Evolutionary conservation across 495 filamentous ascomycete genomes (phyloP).

Genomic region (Friedmanniomyces endolithicus): DNA sequence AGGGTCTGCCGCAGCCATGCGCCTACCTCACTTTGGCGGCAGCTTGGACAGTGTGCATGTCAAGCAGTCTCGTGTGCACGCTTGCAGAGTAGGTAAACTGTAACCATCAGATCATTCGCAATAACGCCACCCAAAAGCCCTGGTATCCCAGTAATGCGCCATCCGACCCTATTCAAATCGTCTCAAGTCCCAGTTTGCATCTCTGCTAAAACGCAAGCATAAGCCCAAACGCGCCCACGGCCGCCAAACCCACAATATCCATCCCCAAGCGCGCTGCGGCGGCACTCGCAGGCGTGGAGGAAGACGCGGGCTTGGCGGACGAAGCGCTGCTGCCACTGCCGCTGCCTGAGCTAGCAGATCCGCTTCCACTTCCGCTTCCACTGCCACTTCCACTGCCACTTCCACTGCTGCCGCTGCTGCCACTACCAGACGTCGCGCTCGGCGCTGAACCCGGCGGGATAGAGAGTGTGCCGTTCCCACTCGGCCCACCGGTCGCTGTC

Average conservation of each 20-base stretch:
- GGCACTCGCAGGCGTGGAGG: neutral
- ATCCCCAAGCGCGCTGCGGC: conserved; percentile 4
- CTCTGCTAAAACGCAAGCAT: neutral
- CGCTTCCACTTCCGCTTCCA: neutral
- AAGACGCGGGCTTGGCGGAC: neutral
- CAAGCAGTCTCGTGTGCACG: too few species aligned
- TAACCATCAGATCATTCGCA: neutral
- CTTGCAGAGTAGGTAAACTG: too few species aligned
- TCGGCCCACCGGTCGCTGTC: neutral
- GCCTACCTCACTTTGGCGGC: too few species aligned
- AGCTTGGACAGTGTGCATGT: too few species aligned
- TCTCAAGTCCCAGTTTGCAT: neutral
- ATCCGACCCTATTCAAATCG: neutral
- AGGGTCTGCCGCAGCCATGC: too few species aligned
- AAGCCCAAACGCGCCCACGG: conserved; percentile 1
- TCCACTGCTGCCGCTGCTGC: neutral
- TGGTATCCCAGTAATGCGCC: neutral
- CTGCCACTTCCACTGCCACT: neutral
- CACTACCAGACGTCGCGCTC: neutral
- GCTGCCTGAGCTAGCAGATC: neutral
- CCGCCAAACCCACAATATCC: conserved; percentile 3
- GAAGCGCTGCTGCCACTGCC: neutral
- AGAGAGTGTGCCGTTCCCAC: neutral
- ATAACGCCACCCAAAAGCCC: neutral
- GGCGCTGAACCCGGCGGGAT: neutral